A percentile compares a stretch with the other conserved stretches of the same genome.
phyloP scores from a whole-genome alignment of 2,329 filamentous ascomycete species.

The Aspergillus piperis region DNA sequence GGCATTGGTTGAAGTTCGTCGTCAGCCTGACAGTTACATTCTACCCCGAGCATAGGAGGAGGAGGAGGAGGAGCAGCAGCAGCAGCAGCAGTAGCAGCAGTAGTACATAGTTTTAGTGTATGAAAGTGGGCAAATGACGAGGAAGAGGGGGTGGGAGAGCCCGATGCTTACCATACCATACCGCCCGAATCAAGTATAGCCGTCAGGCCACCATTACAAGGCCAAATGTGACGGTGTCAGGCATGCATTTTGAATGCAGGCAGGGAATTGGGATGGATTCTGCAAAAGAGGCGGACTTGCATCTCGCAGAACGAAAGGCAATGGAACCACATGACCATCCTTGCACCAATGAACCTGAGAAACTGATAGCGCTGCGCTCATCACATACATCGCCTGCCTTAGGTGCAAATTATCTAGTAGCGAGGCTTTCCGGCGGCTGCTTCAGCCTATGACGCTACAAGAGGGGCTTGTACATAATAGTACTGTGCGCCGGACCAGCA shows the following conservation, averaged over 20 bases:
- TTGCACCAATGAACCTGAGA: not conserved
- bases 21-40: too few relatives aligned
- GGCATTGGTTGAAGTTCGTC: not conserved
- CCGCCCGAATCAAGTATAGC: not conserved
- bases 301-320: not conserved
- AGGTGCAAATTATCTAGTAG: not conserved
- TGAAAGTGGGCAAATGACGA: too few relatives aligned
- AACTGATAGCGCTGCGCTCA: not conserved
- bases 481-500: slow-evolving; percentile 1
- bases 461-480: slow-evolving; percentile 3
- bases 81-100: too few relatives aligned
- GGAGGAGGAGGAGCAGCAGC: too few relatives aligned
- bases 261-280: not conserved
- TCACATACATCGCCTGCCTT: not conserved
- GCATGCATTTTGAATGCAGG: slow-evolving; percentile 5
- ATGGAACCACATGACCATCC: slow-evolving; percentile 10
- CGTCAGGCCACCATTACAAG: slow-evolving; percentile 1
- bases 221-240: slow-evolving; percentile 8
- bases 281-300: not conserved
- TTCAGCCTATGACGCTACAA: slow-evolving; percentile 1
- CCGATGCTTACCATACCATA: not conserved
- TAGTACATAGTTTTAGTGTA: too few relatives aligned
- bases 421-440: slow-evolving; percentile 4
- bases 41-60: too few relatives aligned
- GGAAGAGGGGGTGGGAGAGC: too few relatives aligned